phyloP scores from a whole-genome alignment of 176 grass and related monocot species.

The Pharus latifolius region DNA sequence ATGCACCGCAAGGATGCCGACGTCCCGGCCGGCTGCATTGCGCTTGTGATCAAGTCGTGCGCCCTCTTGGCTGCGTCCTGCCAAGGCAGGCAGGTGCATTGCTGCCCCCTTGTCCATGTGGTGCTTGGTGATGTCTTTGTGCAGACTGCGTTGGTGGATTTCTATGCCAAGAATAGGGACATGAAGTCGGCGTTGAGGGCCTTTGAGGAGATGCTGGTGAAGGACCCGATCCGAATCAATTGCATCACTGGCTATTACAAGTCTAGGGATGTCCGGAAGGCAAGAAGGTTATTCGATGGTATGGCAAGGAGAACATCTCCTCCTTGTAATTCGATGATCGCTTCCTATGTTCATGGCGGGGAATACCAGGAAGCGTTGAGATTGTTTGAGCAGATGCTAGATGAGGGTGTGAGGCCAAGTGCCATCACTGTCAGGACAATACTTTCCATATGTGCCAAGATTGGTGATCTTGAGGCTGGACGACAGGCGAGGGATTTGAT shows the following conservation, averaged over 20 bases:
- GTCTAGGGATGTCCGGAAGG: conserved; percentile 32
- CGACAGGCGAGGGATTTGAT: conserved; percentile 29
- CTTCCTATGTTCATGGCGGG: conserved; percentile 49
- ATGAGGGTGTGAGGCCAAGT: conserved; percentile 48
- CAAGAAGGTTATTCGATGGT: conserved; percentile 53
- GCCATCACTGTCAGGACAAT: conserved; percentile 57
- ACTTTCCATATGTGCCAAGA: conserved; percentile 70
- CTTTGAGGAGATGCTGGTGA: conserved; percentile 43
- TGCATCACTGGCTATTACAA: conserved; percentile 82
- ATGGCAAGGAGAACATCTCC: conserved; percentile 60
- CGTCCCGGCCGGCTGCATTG: conserved; percentile 30
- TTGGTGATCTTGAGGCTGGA: conserved; percentile 49
- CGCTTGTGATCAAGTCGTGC: conserved; percentile 52
- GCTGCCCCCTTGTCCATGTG: conserved; percentile 44
- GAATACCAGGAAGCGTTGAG: conserved; percentile 44
- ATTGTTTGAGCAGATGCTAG: conserved; percentile 62
- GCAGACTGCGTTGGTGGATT: conserved; percentile 65
- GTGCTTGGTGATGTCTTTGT: conserved; percentile 36
- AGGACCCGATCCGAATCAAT: conserved; percentile 66
- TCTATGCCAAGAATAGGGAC: conserved; percentile 70
- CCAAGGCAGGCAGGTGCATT: conserved; percentile 57
- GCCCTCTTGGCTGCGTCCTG: conserved; percentile 12
- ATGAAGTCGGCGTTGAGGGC: conserved; percentile 41
- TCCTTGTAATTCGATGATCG: conserved; percentile 88
- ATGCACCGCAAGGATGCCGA: conserved; percentile 20